Conservation (phyloP, 768 basidiomycete species). For the Fomitopsis pulvina region DNA sequence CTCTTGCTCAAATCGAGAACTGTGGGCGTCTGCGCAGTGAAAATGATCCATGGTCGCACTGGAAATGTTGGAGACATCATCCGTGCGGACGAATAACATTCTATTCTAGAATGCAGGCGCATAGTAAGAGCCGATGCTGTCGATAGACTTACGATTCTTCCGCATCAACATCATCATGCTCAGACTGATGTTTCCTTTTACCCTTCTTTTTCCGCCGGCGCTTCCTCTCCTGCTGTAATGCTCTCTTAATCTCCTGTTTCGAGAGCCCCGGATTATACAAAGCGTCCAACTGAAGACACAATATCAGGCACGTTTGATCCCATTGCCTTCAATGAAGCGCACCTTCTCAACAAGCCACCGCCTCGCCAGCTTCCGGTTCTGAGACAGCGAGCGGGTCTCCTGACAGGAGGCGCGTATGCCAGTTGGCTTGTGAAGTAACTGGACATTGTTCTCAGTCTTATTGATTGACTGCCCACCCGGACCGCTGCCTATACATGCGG, state of each 20-base stretch:
- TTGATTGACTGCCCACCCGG: slow-evolving; percentile 97
- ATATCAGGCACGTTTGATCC: neutral
- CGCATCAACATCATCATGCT: neutral
- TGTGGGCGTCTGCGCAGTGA: no score
- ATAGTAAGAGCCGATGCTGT: no score
- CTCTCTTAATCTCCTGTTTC: slow-evolving; percentile 58
- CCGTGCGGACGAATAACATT: no score
- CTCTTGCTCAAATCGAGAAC: no score
- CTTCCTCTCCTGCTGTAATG: slow-evolving; percentile 72
- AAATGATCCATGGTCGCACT: no score
- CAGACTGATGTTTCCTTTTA: slow-evolving; percentile 46
- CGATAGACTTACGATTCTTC: no score
- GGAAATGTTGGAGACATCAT: no score
- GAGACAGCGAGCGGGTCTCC: slow-evolving; percentile 75
- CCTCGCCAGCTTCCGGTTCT: slow-evolving; percentile 76
- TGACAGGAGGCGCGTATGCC: slow-evolving; percentile 85
- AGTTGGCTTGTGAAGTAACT: slow-evolving; percentile 83
- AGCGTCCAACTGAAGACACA: slow-evolving; percentile 54
- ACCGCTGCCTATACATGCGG: slow-evolving; percentile 60
- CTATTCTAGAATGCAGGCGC: no score
- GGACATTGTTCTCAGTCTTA: slow-evolving; percentile 90
- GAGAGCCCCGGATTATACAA: slow-evolving; percentile 71
- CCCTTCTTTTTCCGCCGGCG: slow-evolving; percentile 72
- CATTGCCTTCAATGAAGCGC: neutral
- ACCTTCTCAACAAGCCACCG: slow-evolving; percentile 70